Percentiles rank a stretch among this genome's conserved stretches.
These are phyloP conservation scores for Phytophthora fragariae DNA, from an alignment of 352 stramenopile genomes.

Conservation along the genomic window DNA sequence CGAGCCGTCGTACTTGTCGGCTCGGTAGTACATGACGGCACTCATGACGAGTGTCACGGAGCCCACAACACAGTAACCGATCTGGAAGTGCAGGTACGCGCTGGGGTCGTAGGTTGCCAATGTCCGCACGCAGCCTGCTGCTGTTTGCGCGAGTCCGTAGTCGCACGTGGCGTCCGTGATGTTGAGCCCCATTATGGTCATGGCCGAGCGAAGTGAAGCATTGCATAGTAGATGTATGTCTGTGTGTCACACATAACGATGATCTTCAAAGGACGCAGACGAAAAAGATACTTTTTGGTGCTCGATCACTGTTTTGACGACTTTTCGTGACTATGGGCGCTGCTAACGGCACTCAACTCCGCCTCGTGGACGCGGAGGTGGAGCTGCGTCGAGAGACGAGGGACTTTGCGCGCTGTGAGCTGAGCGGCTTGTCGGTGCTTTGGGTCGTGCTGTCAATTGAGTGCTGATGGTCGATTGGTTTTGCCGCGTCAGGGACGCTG, in stretches of 20 bases:
- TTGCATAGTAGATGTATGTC: neutral
- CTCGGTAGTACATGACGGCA: slow-evolving; percentile 56
- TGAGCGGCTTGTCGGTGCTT: neutral
- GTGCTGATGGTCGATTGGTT: neutral
- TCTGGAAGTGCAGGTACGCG: slow-evolving; percentile 49
- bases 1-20: slow-evolving; percentile 42
- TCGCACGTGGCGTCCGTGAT: slow-evolving; percentile 61
- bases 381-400: slow-evolving; percentile 78
- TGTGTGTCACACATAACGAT: slow-evolving; percentile 22
- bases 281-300: slow-evolving; percentile 27
- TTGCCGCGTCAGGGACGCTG: slow-evolving; percentile 58
- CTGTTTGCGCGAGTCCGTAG: slow-evolving; percentile 58
- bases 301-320: neutral
- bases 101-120: slow-evolving; percentile 45
- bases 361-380: slow-evolving; percentile 63
- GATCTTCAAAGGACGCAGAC: slow-evolving; percentile 29
- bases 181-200: slow-evolving; percentile 35
- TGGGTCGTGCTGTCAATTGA: neutral
- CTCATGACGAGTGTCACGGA: slow-evolving; percentile 40
- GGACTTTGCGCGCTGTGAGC: slow-evolving; percentile 79
- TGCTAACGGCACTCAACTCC: slow-evolving; percentile 57
- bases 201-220: neutral
- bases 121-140: slow-evolving; percentile 46
- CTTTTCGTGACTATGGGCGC: slow-evolving; percentile 49
- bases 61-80: slow-evolving; percentile 53